Conservation (phyloP, 345 rosid species). For the Gossypium rotundifolium region DNA sequence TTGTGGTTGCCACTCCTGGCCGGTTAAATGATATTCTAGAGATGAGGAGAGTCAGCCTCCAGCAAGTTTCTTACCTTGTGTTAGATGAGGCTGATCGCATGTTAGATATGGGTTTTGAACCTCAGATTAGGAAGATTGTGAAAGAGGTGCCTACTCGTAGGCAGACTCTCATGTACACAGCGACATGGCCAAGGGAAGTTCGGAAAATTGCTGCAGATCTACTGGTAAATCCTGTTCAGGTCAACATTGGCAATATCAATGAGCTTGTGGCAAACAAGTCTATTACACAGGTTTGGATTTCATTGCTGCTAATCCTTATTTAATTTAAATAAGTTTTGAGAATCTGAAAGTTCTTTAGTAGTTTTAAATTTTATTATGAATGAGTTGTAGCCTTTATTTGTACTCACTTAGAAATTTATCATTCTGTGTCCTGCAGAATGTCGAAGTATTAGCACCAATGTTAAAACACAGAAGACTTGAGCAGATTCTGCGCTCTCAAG, state of each 20-base stretch:
- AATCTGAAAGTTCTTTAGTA: neutral
- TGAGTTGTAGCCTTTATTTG: neutral
- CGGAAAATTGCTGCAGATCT: slow-evolving; percentile 96
- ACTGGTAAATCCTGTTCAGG: slow-evolving; percentile 88
- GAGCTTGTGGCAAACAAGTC: slow-evolving; percentile 99
- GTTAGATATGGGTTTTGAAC: slow-evolving; percentile 99
- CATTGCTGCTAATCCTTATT: neutral
- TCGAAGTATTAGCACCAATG: slow-evolving; percentile 76
- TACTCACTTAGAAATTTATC: neutral
- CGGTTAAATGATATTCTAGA: slow-evolving; percentile 96
- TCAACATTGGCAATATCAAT: slow-evolving; percentile 90
- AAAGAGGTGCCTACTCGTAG: slow-evolving; percentile 89
- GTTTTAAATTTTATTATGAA: neutral
- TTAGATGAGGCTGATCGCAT: slow-evolving; percentile 99
- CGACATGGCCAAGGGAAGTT: slow-evolving; percentile 98
- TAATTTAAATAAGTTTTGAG: neutral
- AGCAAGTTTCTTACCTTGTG: slow-evolving; percentile 88
- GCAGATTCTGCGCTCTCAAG: slow-evolving; percentile 84
- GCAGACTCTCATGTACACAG: slow-evolving; percentile 97
- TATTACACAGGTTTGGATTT: slow-evolving; percentile 70
- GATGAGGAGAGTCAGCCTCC: slow-evolving; percentile 84
- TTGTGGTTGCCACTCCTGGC: slow-evolving; percentile 99
- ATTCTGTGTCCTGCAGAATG: slow-evolving; percentile 39
- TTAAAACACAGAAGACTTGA: slow-evolving; percentile 90
- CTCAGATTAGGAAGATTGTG: slow-evolving; percentile 93